phyloP scores from a whole-genome alignment of 1,284 basidiomycete genomes.

The Anthracocystis walkeri region DNA sequence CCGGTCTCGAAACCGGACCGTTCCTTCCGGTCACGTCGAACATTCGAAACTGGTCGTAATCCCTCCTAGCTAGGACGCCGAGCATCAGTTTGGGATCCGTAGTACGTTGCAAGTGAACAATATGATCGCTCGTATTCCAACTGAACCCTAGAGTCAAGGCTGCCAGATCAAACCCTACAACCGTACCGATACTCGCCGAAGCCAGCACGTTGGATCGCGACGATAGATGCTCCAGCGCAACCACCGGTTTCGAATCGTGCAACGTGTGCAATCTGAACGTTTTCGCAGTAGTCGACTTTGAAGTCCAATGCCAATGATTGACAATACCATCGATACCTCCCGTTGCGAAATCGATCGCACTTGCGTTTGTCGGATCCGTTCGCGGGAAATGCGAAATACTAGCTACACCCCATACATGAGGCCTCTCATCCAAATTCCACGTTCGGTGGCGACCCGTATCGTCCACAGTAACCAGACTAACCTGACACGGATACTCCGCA shows the following conservation, averaged over 20 bases:
- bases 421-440: constrained; percentile 38
- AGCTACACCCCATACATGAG: constrained; percentile 27
- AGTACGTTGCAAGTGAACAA: constrained; percentile 47
- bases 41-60: constrained; percentile 52
- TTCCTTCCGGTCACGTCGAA: constrained; percentile 42
- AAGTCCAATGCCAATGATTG: constrained; percentile 43
- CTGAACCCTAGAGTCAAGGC: constrained; percentile 33
- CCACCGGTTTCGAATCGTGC: constrained; percentile 31
- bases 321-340: constrained; percentile 47
- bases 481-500: constrained; percentile 37
- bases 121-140: constrained; percentile 45
- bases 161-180: constrained; percentile 36
- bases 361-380: constrained; percentile 26
- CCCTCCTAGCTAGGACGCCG: constrained; percentile 25
- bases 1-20: constrained; percentile 38
- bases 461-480: constrained; percentile 38
- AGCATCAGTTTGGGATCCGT: constrained; percentile 46
- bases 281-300: constrained; percentile 10
- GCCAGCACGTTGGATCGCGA: constrained; percentile 23
- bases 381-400: constrained; percentile 42
- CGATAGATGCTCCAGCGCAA: constrained; percentile 36
- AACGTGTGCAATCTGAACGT: constrained; percentile 33
- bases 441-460: constrained; percentile 19
- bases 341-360: constrained; percentile 45
- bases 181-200: constrained; percentile 33